Evolutionary conservation across 2,329 filamentous ascomycete species (phyloP).

Genomic region (Pseudocercospora macadamiae): DNA sequence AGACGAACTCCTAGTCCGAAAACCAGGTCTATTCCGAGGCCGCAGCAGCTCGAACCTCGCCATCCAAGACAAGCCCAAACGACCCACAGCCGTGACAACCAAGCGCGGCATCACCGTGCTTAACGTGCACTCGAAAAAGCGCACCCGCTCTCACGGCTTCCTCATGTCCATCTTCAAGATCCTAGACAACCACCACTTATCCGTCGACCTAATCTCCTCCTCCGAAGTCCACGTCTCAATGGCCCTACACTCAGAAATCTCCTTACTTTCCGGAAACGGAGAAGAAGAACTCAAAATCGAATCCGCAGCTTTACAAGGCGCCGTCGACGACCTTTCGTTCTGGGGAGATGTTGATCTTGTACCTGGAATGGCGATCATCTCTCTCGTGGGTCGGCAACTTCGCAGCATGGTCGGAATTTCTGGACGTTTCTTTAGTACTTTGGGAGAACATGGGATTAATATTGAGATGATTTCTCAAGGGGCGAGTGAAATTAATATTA

Average conservation of each 20-base stretch:
- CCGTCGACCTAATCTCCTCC: slow-evolving; percentile 94
- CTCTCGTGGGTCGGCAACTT: slow-evolving; percentile 91
- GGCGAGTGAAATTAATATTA: slow-evolving; percentile 98
- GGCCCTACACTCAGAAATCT: slow-evolving; percentile 81
- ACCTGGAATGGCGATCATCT: slow-evolving; percentile 91
- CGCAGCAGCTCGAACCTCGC: slow-evolving; percentile 47
- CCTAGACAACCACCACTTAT: slow-evolving; percentile 81
- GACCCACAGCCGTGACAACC: slow-evolving; percentile 77
- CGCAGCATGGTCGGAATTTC: slow-evolving; percentile 95
- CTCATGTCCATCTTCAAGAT: slow-evolving; percentile 92
- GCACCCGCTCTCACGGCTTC: slow-evolving; percentile 93
- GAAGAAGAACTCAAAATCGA: slow-evolving; percentile 53
- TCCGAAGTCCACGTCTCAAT: slow-evolving; percentile 97
- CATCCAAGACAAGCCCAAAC: slow-evolving; percentile 47
- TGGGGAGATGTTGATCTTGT: slow-evolving; percentile 91
- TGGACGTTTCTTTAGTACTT: slow-evolving; percentile 89
- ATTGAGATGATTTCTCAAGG: slow-evolving; percentile 99
- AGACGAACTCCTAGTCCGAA: slow-evolving; percentile 56
- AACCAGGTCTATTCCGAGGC: slow-evolving; percentile 55
- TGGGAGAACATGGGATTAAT: slow-evolving; percentile 92
- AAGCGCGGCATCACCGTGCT: slow-evolving; percentile 97
- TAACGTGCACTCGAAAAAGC: slow-evolving; percentile 97
- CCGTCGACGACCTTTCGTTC: slow-evolving; percentile 70
- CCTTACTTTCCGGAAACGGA: slow-evolving; percentile 52
- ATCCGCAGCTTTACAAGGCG: slow-evolving; percentile 51